Evolutionary conservation across 176 grass and related monocot species (phyloP), one percentile per base, ranked within the genome.

Genomic region (Alopecurus myosuroides): DNA sequence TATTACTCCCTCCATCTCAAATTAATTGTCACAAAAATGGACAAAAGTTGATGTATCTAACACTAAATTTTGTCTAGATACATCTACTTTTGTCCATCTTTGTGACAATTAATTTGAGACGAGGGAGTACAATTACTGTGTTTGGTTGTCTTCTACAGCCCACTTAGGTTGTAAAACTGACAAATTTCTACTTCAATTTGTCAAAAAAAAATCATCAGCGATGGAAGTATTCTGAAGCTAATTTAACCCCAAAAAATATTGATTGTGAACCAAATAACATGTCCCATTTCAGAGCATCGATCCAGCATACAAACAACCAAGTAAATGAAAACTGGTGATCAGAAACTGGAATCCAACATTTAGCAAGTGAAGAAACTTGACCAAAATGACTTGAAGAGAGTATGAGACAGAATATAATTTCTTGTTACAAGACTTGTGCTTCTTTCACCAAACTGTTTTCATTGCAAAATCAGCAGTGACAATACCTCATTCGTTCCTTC

Each of bases 401-500:
- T 49, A 81, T 70, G 35, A 56, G 80, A 19, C 17, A 22, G 29
- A 56, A 19, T 17, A 41, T 39, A 70, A 40, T 56, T 40, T 55
- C 18, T 5, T 7, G 12, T 56, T 37, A 9, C 52, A 36, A 39
- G 48, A 30, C 22, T 36, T 70, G 12, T 55, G 17, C 33, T 81
- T 65, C 45, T 55, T 70, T 73, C 41, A 48, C 23, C 39, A 72
- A 72, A 72, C 39, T 72, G 13, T 72, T 71, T 50, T 55, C 66
- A 31, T 74, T 60, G 17, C 44, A 25, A 88, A 74, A 84, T 71
- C 41, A 62, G 8, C 9, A 73, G 25, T 76, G 15, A 61, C 6
- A n/a, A 74, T 92, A 97, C 94, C 92, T 98, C 92, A 86, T 66
- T 81, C 57, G 91, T 89, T 79, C 86, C 85, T 52, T 89, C 69